These are phyloP conservation scores for Umbelopsis vinacea DNA, from an alignment of 192 early-diverging fungal species.

Conservation along the genomic window DNA sequence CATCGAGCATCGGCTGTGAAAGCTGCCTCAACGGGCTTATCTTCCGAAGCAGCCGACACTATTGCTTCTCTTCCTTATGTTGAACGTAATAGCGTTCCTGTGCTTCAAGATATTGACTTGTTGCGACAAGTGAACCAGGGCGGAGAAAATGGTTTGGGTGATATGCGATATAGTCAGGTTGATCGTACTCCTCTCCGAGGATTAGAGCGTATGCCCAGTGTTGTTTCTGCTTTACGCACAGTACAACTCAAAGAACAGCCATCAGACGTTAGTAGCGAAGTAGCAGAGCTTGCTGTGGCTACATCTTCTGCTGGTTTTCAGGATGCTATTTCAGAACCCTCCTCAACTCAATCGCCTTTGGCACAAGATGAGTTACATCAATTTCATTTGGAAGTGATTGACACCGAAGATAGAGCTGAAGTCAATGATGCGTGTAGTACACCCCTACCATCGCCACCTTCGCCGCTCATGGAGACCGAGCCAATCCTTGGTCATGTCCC, in stretches of 20 bases:
- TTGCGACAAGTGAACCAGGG: not conserved
- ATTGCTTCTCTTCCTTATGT: constrained; percentile 10
- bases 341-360: not conserved
- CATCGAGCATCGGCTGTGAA: not conserved
- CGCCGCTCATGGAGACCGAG: not conserved
- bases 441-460: too few relatives aligned
- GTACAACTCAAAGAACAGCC: not conserved
- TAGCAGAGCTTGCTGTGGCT: not conserved
- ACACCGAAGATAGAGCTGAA: too few relatives aligned
- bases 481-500: not conserved
- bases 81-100: not conserved
- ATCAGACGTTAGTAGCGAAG: constrained; percentile 1
- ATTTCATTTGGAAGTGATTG: too few relatives aligned
- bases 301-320: constrained; percentile 4
- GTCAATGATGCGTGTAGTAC: too few relatives aligned
- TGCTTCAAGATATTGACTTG: constrained; percentile 1
- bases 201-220: constrained; percentile 10
- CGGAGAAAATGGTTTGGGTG: not conserved
- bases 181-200: not conserved
- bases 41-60: constrained; percentile 1
- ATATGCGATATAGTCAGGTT: not conserved
- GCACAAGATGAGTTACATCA: not conserved
- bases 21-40: not conserved
- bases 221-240: constrained; percentile 4
- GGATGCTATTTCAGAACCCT: constrained; percentile 4